These are phyloP conservation scores for Trametes coccinea DNA, from an alignment of 768 basidiomycete genomes.

Conservation along the genomic window DNA sequence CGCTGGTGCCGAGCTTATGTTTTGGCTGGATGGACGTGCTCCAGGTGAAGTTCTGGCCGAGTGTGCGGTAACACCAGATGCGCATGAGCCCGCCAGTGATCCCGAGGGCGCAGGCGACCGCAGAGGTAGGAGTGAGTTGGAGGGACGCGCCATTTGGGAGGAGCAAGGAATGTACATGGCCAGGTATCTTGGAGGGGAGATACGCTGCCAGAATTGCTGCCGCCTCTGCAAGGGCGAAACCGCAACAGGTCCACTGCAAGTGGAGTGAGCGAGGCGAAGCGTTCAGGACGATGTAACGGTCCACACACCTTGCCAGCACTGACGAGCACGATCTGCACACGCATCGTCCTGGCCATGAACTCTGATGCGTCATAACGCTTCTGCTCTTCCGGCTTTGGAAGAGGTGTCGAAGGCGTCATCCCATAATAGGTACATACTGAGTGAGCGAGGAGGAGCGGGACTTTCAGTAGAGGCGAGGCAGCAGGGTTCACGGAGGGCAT, in stretches of 20 bases:
- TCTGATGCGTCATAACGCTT: background rate
- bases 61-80: conserved; percentile 10
- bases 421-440: background rate
- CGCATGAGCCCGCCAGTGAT: background rate
- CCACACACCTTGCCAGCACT: background rate
- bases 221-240: background rate
- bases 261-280: background rate
- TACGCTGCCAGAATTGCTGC: background rate
- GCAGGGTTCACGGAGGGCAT: no score
- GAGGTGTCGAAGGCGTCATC: background rate
- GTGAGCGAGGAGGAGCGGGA: conserved; percentile 1
- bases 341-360: background rate
- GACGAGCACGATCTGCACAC: background rate
- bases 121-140: background rate
- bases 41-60: conserved; percentile 23
- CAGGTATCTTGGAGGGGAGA: background rate
- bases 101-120: background rate
- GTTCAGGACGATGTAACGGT: no score
- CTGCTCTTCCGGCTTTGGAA: background rate
- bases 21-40: conserved; percentile 9
- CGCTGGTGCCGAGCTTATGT: conserved; percentile 20
- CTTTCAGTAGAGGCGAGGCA: background rate
- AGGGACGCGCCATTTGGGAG: background rate
- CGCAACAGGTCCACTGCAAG: background rate
- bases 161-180: background rate